Evolutionary conservation across 1,284 basidiomycete species (phyloP).

Genomic region (Ceratobasidium theobromae): DNA sequence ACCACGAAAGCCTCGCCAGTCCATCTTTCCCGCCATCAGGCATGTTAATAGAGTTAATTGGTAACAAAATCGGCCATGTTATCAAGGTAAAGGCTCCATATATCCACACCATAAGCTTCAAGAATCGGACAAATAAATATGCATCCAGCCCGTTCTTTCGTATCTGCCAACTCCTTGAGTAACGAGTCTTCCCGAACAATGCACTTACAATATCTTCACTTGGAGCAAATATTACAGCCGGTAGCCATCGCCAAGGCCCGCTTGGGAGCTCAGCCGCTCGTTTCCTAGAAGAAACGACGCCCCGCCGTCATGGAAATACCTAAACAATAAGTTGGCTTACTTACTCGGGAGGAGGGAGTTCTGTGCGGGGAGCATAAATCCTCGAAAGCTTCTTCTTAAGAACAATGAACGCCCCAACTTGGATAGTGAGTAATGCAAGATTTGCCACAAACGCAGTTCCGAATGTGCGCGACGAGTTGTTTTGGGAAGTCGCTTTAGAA

Average conservation of each 20-base stretch:
- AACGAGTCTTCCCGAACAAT: neutral
- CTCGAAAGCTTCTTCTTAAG: constrained; percentile 1
- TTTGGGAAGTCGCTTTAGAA: neutral
- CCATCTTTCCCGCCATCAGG: constrained; percentile 54
- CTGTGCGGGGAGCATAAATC: constrained; percentile 13
- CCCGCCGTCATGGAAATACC: neutral
- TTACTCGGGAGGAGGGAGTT: constrained; percentile 14
- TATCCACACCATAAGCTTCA: constrained; percentile 74
- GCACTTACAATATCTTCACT: constrained; percentile 31
- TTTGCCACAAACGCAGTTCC: constrained; percentile 28
- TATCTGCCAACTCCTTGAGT: constrained; percentile 24
- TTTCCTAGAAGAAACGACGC: no score
- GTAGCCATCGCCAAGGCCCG: constrained; percentile 26
- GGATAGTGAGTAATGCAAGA: constrained; percentile 4
- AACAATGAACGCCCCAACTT: constrained; percentile 22
- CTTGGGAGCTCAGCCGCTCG: constrained; percentile 16
- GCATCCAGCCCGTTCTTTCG: constrained; percentile 84
- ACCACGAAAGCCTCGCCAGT: constrained; percentile 77
- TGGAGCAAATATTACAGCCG: constrained; percentile 24
- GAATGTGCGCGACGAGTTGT: constrained; percentile 25
- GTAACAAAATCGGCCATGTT: constrained; percentile 70
- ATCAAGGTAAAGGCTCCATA: constrained; percentile 63
- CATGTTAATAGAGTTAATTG: constrained; percentile 61
- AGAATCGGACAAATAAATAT: constrained; percentile 90
- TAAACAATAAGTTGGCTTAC: neutral